Base-by-base conservation (phyloP, 257 asterid genomes). In the Solanum neorickii region DNA sequence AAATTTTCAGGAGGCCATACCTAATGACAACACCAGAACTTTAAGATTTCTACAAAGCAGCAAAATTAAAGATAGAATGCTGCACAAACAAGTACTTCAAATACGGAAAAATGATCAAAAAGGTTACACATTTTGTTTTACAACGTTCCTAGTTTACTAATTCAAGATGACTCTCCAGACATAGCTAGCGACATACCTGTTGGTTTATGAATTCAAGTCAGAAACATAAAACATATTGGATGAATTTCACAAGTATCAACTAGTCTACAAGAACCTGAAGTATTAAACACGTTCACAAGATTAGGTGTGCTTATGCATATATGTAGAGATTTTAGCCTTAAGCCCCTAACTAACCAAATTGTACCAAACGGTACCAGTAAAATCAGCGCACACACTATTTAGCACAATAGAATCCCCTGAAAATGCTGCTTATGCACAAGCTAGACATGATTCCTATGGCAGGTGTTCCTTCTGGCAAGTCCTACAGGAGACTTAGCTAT, bases 1-100 rank as follows among this genome's bases (percentile, higher is more conserved):
- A 91, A 89, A 87, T 93, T 92, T 89, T 89, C 66, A 42, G 89
- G 92, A 65, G 98, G 96, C 96, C 98, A 94, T 27, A 92, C 80
- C 95, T 93, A 90, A 35, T 84, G 25, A 84, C 74, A 68, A 73
- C 41, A 42, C 6, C 35, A 56, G 78, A 52, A 83, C 65, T 66
- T 62, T 86, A 21, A 16, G 68, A 70, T 78, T n/a, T 59, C 9
- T 31, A 27, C 7, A 25, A 44, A 9, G 25, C 62, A 25, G 23
- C 62, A 3, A 44, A n/a, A 77, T 14, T 13, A 42, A 77, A 77
- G 15, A 44, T 25, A 77, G 62, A 25, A 44, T 44, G 83, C 83
- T 77, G 62, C 83, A 77, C 83, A 77, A 4, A 44, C n/a, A 25
- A n/a, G 83, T 77, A 75, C 62, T 44, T 7, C 0, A 25, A 76